Evolutionary conservation across 306 rosid species (phyloP).

Genomic region (Fagus crenata): DNA sequence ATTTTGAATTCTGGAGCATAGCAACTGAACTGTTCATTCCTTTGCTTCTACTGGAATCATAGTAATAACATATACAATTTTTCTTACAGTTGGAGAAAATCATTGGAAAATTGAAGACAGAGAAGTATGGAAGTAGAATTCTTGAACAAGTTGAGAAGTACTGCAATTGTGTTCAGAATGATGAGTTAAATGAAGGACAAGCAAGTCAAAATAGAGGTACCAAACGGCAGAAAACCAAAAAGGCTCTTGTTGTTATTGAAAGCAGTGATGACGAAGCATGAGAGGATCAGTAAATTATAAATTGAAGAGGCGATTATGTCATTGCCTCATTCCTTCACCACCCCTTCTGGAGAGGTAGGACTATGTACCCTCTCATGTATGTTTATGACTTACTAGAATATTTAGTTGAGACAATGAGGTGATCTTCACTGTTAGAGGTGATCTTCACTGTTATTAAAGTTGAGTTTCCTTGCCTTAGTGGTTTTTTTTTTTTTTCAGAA

Average conservation of each 20-base stretch:
- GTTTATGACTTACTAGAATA: no score
- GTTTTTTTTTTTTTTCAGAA: no score
- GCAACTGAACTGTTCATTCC: not conserved
- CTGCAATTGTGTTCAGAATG: conserved; percentile 35
- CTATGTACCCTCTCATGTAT: no score
- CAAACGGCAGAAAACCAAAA: conserved; percentile 62
- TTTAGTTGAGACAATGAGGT: no score
- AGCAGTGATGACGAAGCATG: conserved; percentile 77
- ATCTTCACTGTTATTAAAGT: no score
- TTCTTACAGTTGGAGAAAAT: conserved; percentile 74
- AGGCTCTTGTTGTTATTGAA: conserved; percentile 59
- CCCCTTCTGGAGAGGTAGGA: no score
- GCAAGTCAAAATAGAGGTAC: conserved; percentile 44
- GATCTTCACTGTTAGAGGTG: no score
- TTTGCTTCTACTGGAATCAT: conserved; percentile 11
- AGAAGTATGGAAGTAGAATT: conserved; percentile 70
- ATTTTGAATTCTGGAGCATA: not conserved
- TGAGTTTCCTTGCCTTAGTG: no score
- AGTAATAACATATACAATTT: not conserved
- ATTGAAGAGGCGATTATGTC: no score
- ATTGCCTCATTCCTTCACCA: no score
- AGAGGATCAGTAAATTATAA: not conserved
- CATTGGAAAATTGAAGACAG: conserved; percentile 72
- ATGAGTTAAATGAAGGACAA: conserved; percentile 37
- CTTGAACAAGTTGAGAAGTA: conserved; percentile 54